Conservation (phyloP, 495 filamentous ascomycete species). For the Penicillium verhagenii region DNA sequence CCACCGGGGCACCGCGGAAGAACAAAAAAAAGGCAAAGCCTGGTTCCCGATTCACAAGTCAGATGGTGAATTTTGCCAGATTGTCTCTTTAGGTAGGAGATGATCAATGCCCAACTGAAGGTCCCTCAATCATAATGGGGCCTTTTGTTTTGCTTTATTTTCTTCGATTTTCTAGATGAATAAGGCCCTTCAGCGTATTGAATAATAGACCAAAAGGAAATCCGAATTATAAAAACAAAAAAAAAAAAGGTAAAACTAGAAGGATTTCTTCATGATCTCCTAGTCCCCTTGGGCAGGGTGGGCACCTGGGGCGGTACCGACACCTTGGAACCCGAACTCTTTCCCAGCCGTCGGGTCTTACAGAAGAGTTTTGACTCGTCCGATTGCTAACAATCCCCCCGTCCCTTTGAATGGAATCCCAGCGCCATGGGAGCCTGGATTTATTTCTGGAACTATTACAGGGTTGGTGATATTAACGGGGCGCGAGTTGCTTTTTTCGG, state of each 20-base stretch:
- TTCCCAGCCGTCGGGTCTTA: slow-evolving; percentile 28
- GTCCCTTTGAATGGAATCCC: slow-evolving; percentile 20
- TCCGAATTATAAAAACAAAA: no score
- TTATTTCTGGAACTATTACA: slow-evolving; percentile 3
- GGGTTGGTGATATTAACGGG: neutral
- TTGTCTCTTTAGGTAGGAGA: no score
- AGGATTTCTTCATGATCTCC: neutral
- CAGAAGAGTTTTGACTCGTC: slow-evolving; percentile 20
- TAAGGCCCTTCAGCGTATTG: no score
- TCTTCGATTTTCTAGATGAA: no score
- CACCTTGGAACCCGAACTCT: slow-evolving; percentile 22
- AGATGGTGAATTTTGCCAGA: neutral
- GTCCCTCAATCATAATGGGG: no score
- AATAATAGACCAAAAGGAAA: no score
- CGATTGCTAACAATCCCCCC: slow-evolving; percentile 13
- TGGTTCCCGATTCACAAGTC: neutral
- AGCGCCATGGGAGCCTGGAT: slow-evolving; percentile 17
- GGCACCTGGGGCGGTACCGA: slow-evolving; percentile 27
- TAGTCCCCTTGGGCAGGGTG: neutral
- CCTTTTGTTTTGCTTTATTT: no score
- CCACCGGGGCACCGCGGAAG: neutral
- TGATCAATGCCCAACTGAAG: no score
- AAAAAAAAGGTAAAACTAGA: neutral
- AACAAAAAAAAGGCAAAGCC: neutral
- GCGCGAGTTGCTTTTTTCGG: neutral